Base-by-base conservation (phyloP, 2,329 filamentous ascomycete species). In the Neopestalotiopsis rosae region DNA sequence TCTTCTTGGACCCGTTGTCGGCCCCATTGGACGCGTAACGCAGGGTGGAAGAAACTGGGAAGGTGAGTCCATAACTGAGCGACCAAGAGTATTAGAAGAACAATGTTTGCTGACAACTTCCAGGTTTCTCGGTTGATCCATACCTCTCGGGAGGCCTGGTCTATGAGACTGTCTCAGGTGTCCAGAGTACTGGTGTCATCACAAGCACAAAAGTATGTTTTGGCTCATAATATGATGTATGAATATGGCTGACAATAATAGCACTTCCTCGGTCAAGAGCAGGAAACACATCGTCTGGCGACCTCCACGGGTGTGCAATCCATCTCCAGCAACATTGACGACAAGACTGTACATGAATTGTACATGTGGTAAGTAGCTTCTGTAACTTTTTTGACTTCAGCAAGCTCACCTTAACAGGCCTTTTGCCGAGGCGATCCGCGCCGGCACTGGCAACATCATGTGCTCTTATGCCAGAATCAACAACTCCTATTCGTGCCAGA, bases 211-310 rank as follows among this genome's bases (percentile, higher is more conserved):
- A 72, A 58, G 71, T 71, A 67, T 61, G 61, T 6, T 5, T n/a
- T 6, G 6, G n/a, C 17, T 45, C 28, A 34, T 30, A 5, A 12
- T 52, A 91, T n/a, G 34, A 59, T 89, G 92, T 79, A 88, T 90
- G 70, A 88, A 85, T 77, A 86, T 84, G 17, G 87, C 32, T 59
- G 2, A 59, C 57, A 5, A 52, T 9, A 10, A 24, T 17, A 92
- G 79, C 91, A 92, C 74, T 90, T 84, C 61, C 78, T 92, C 20
- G 84, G 82, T 49, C 92, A 93, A 71, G 91, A 93, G 76, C 91
- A 93, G 75, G 91, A 93, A 74, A 88, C 77, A 17, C 75, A 73
- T 89, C 91, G 79, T 89, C 84, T 87, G 88, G 86, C 72, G 40
- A 65, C 67, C 84, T 89, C 88, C 69, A 87, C 89, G 74, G 88